Conservation (phyloP, 164 flowering plant genomes). For the Hamamelis virginiana region DNA sequence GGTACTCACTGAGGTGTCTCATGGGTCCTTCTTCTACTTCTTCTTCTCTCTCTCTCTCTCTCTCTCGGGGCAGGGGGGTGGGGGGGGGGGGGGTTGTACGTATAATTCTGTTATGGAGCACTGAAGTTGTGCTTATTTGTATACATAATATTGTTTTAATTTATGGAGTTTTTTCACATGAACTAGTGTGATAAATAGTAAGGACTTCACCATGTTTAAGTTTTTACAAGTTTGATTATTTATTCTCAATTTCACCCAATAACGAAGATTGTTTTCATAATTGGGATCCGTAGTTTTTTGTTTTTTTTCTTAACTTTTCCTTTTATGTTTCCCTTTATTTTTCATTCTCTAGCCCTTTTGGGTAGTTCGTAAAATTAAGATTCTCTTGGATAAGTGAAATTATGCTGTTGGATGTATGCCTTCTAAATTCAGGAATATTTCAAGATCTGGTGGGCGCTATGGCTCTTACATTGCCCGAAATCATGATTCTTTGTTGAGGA, state of each 20-base stretch:
- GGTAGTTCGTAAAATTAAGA: slow-evolving; percentile 1
- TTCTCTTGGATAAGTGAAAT: slow-evolving; percentile 1
- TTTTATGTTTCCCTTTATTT: neutral
- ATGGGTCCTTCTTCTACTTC: slow-evolving; percentile 5
- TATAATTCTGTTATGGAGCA: slow-evolving; percentile 5
- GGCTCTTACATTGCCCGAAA: slow-evolving; percentile 49
- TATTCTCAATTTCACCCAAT: no score
- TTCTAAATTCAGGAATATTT: slow-evolving; percentile 44
- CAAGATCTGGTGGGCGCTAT: slow-evolving; percentile 45
- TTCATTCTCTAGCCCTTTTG: neutral
- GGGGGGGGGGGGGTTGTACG: no score
- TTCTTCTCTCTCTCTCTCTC: neutral
- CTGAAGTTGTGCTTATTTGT: neutral
- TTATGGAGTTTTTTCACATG: neutral
- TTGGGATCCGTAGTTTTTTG: no score
- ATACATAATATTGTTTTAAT: neutral
- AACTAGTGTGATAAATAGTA: neutral
- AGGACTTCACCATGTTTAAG: neutral
- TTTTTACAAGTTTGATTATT: no score
- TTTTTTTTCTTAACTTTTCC: neutral
- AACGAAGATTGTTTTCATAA: no score
- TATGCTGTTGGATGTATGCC: slow-evolving; percentile 4
- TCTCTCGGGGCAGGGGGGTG: no score
- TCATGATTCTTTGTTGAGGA: slow-evolving; percentile 79
- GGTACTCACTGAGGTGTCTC: neutral